A percentile compares a stretch with the other conserved stretches of the same genome.
These are phyloP conservation scores for Avena sativa DNA, from an alignment of 176 grass and related monocot species.

Conservation along the genomic window DNA sequence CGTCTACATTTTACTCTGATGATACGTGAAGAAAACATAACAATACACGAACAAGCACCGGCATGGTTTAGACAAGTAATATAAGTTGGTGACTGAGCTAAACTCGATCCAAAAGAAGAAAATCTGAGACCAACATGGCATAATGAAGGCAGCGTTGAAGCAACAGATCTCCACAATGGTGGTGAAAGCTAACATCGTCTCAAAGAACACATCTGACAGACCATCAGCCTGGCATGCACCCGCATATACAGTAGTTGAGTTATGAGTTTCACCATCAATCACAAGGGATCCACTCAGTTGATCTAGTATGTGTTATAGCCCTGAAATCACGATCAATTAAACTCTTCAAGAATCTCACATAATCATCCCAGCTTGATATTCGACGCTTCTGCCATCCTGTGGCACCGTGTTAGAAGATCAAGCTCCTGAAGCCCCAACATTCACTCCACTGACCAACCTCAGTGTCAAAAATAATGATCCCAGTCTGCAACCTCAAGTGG, in stretches of 20 bases:
- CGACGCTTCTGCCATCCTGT: not conserved
- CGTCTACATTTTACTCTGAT: not conserved
- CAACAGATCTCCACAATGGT: not conserved
- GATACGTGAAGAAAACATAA: not conserved
- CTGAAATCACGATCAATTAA: not conserved
- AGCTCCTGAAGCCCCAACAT: slow-evolving; percentile 25
- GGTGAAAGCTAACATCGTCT: not conserved
- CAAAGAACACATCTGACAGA: not conserved
- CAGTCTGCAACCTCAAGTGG: not conserved
- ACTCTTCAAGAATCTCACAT: not conserved
- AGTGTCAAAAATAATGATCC: not conserved
- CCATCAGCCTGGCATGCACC: not conserved
- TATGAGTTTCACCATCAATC: not conserved
- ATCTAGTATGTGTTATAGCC: slow-evolving; percentile 4
- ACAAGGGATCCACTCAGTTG: not conserved
- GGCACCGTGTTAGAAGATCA: not conserved
- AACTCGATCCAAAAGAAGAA: not conserved
- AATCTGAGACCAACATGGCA: not conserved
- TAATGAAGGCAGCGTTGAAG: not conserved
- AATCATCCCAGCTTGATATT: not conserved
- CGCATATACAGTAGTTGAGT: slow-evolving; percentile 10
- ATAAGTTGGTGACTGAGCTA: not conserved
- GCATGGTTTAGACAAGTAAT: not conserved
- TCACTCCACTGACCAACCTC: not conserved
- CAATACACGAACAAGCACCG: not conserved